These are phyloP conservation scores for Penicillium sclerotigenum DNA, from an alignment of 2,329 filamentous ascomycete genomes.

Conservation along the genomic window DNA sequence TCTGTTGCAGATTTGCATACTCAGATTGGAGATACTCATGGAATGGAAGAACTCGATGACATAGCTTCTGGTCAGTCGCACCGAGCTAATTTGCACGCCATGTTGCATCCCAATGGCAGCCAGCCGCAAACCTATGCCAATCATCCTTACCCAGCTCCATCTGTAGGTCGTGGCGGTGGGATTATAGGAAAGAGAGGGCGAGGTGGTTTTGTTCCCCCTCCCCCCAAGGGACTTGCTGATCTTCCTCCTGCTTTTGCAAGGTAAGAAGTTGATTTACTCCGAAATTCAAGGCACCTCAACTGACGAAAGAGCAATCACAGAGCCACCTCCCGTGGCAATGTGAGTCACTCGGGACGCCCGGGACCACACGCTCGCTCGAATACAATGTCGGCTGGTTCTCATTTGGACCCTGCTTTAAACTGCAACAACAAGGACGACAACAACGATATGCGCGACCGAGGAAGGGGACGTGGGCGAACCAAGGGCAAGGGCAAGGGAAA, in stretches of 20 bases:
- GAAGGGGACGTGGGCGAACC: neutral
- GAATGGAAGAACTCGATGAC: slow-evolving; percentile 1
- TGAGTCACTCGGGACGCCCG: neutral
- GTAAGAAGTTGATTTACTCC: neutral
- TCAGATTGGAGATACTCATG: neutral
- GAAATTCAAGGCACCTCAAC: neutral
- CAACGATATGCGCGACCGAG: neutral
- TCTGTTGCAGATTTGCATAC: neutral
- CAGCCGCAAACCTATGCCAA: neutral
- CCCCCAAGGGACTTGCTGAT: neutral
- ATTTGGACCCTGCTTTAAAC: neutral
- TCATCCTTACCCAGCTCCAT: neutral
- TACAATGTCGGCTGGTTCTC: neutral
- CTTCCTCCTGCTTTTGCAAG: neutral
- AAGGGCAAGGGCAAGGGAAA: neutral
- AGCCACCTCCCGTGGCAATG: neutral
- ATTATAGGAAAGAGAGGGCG: neutral
- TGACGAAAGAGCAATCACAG: neutral
- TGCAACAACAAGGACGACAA: neutral
- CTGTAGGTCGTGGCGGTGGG: neutral
- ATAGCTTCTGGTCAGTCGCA: neutral
- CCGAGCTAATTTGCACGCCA: neutral
- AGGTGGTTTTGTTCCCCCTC: neutral
- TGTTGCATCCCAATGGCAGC: neutral
- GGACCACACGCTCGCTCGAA: neutral